These are phyloP conservation scores for Aspergillus felis DNA, from an alignment of 2,329 filamentous ascomycete species.

Conservation along the genomic window DNA sequence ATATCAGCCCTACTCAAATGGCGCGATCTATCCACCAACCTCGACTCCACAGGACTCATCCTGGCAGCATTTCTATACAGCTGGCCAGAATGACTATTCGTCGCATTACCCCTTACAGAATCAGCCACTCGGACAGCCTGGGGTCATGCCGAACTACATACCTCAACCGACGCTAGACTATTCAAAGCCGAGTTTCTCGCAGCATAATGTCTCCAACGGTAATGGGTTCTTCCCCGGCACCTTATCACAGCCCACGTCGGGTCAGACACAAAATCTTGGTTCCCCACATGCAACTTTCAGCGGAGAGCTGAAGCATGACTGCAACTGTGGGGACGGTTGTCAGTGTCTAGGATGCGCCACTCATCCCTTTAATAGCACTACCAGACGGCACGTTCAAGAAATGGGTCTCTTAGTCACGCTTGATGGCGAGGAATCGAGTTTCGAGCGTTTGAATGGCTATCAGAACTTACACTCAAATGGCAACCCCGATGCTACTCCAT, in stretches of 20 bases:
- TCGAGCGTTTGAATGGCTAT: constrained; percentile 18
- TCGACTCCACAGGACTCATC: constrained; percentile 13
- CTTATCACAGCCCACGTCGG: constrained; percentile 11
- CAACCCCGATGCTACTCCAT: constrained; percentile 9
- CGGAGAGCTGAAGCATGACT: constrained; percentile 30
- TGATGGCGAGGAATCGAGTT: constrained; percentile 24
- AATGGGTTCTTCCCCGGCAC: constrained; percentile 15
- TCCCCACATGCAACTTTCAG: constrained; percentile 7
- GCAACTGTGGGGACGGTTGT: constrained; percentile 43
- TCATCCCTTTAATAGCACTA: constrained; percentile 46
- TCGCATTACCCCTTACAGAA: constrained; percentile 13
- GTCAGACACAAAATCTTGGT: constrained; percentile 7
- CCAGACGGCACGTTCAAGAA: constrained; percentile 43
- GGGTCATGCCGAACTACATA: constrained; percentile 16
- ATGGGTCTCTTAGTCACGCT: constrained; percentile 42
- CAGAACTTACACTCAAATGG: constrained; percentile 17
- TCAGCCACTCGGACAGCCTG: constrained; percentile 3
- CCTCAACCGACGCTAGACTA: constrained; percentile 9
- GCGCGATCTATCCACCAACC: constrained; percentile 13
- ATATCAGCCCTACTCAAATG: constrained; percentile 9
- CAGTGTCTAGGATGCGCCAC: constrained; percentile 45
- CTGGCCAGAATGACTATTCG: constrained; percentile 13
- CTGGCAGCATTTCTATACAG: constrained; percentile 20
- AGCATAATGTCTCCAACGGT: constrained; percentile 10
- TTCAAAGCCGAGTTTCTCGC: constrained; percentile 9